Conservation (phyloP, 305 asterid species). For the Fraxinus sp. region DNA sequence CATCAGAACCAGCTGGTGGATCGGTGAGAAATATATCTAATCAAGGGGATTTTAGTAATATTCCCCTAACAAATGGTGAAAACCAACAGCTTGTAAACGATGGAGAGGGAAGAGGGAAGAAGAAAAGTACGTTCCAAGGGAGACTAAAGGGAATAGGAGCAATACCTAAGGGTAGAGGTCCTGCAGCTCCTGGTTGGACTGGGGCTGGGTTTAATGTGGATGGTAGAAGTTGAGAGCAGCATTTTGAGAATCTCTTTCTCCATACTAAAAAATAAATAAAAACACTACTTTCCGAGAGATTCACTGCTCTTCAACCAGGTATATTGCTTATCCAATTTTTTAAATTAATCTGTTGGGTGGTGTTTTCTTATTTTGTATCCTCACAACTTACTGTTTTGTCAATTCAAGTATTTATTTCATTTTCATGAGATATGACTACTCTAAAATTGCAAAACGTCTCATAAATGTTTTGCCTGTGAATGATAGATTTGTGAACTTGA, state of each 20-base stretch:
- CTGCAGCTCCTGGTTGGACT: slow-evolving; percentile 79
- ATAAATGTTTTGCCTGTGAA: neutral
- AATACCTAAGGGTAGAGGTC: slow-evolving; percentile 67
- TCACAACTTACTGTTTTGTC: neutral
- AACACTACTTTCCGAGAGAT: neutral
- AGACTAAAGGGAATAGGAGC: slow-evolving; percentile 78
- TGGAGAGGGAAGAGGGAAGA: slow-evolving; percentile 44
- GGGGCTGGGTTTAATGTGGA: slow-evolving; percentile 96
- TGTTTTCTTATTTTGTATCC: slow-evolving; percentile 2
- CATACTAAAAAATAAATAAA: no score
- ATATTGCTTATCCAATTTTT: slow-evolving; percentile 8
- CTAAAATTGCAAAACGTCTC: neutral
- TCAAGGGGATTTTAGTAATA: slow-evolving; percentile 29
- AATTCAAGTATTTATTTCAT: neutral
- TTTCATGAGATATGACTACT: neutral
- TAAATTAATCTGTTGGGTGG: slow-evolving; percentile 4
- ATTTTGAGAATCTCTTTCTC: slow-evolving; percentile 9
- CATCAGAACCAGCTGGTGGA: slow-evolving; percentile 22
- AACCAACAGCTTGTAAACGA: slow-evolving; percentile 25
- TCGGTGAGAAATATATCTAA: slow-evolving; percentile 24
- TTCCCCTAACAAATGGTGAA: slow-evolving; percentile 22
- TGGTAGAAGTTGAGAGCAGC: slow-evolving; percentile 55
- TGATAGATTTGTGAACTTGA: neutral
- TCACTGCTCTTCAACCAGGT: slow-evolving; percentile 9
- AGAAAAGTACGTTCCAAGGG: slow-evolving; percentile 61